phyloP scores from a whole-genome alignment of 805 yeast genomes.

The Blastobotrys americana region DNA sequence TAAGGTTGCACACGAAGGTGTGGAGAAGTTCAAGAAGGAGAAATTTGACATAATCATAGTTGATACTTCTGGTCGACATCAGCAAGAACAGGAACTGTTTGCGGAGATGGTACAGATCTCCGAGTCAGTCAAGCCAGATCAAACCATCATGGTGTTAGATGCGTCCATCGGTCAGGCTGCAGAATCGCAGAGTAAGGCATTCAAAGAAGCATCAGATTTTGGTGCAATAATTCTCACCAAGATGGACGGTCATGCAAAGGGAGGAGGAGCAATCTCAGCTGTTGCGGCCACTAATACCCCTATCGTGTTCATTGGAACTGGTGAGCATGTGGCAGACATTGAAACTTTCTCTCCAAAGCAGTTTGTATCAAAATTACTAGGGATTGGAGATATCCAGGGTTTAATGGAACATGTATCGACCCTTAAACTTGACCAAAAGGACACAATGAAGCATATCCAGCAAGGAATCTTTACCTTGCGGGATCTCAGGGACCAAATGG shows the following conservation, averaged over 20 bases:
- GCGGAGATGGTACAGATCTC: slow-evolving; percentile 93
- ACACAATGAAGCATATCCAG: slow-evolving; percentile 77
- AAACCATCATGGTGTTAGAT: slow-evolving; percentile 95
- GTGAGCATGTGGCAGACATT: slow-evolving; percentile 90
- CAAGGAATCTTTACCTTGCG: slow-evolving; percentile 90
- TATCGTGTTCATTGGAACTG: slow-evolving; percentile 93
- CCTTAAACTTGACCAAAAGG: slow-evolving; percentile 79
- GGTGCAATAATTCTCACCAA: slow-evolving; percentile 94
- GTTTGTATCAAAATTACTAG: slow-evolving; percentile 84
- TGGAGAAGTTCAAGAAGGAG: slow-evolving; percentile 80
- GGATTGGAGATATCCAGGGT: slow-evolving; percentile 93
- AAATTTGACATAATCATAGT: slow-evolving; percentile 90
- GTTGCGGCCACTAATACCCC: slow-evolving; percentile 97
- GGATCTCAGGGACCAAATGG: slow-evolving; percentile 92
- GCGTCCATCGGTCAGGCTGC: slow-evolving; percentile 99
- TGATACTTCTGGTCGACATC: slow-evolving; percentile 97
- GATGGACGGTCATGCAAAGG: slow-evolving; percentile 98
- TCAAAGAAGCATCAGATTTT: slow-evolving; percentile 85
- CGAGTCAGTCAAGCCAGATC: slow-evolving; percentile 82
- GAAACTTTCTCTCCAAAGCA: slow-evolving; percentile 86
- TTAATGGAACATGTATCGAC: slow-evolving; percentile 90
- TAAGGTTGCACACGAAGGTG: slow-evolving; percentile 85
- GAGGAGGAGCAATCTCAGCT: slow-evolving; percentile 99
- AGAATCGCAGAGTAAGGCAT: slow-evolving; percentile 87
- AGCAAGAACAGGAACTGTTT: slow-evolving; percentile 86